Evolutionary conservation across 805 yeast species (phyloP), one percentile per base, ranked within the genome.

Genomic region (Ogataea nitratoaversa): DNA sequence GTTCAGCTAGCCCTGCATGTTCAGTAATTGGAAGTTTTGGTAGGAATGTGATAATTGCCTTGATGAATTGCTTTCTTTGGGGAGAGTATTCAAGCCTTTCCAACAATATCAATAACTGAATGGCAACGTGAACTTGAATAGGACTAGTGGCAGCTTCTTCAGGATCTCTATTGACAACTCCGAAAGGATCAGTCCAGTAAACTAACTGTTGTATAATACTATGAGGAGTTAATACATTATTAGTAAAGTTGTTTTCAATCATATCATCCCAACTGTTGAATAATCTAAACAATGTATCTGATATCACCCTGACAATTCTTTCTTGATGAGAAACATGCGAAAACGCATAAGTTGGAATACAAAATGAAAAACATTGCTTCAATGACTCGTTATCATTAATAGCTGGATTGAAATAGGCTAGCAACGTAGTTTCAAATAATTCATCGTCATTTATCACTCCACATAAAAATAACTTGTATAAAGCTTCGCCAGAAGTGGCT

Each of bases 311-410:
- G 6, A 80, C 72, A 53, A 89, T 63, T 44, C 80, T 69, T 36
- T 70, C 72, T 58, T 87, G 96, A 57, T 89, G 95, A 14, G 65
- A 65, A 0, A 70, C 66, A 52, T 82, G 89, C 25, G 95, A 84
- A 54, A 79, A 84, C 29, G 93, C 80, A 58, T 85, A 88, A 0
- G 85, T 95, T 0, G 97, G 96, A 14, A 90, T 70, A 57, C 95
- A 89, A 54, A 86, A 90, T 8, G 93, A 78, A 43, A 90, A 73
- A 0, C 85, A 84, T 59, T 90, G 97, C 35, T 80, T 70, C 45
- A 90, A 66, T 13, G 79, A 76, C 41, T 76, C 82, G 50, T 87
- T 87, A 5, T 68, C 62, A 5, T 75, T 61, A 39, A 82, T 81
- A 4, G 66, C 60, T 0, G 93, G 89, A 38, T 83, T 79, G 63